These are phyloP conservation scores for Vigna hirtella DNA, from an alignment of 306 rosid species.

Conservation along the genomic window DNA sequence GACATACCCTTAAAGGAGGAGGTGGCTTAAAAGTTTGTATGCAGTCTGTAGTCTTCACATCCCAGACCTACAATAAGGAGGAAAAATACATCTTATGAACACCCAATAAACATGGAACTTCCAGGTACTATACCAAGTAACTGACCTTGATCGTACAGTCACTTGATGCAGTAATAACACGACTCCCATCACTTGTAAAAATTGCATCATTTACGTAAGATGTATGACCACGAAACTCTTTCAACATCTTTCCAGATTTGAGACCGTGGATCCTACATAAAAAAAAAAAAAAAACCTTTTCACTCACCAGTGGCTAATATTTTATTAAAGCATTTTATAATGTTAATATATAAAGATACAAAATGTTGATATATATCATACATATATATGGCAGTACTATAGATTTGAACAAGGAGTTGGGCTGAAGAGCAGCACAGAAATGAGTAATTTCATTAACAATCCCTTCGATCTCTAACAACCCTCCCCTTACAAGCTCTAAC, in stretches of 20 bases:
- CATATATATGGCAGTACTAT: not conserved
- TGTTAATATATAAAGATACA: conserved; percentile 4
- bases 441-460: conserved; percentile 14
- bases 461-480: not conserved
- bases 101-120: conserved; percentile 1
- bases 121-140: conserved; percentile 24
- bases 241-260: conserved; percentile 92
- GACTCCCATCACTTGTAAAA: conserved; percentile 88
- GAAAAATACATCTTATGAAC: conserved; percentile 26
- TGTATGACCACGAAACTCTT: conserved; percentile 96
- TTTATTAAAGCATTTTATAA: conserved; percentile 16
- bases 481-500: not conserved
- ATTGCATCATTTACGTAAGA: conserved; percentile 95
- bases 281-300: conserved; percentile 21
- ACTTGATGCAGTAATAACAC: conserved; percentile 93
- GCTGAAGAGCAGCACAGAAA: not conserved
- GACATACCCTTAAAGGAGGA: conserved; percentile 86
- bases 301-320: conserved; percentile 32
- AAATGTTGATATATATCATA: no score
- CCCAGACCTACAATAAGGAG: conserved; percentile 80
- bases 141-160: conserved; percentile 95
- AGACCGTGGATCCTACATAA: conserved; percentile 84
- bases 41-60: conserved; percentile 87
- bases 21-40: conserved; percentile 98
- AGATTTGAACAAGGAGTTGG: conserved; percentile 22